Percentiles rank a stretch among this genome's conserved stretches.
These are phyloP conservation scores for Corchorus capsularis DNA, from an alignment of 345 rosid genomes.

Conservation along the genomic window DNA sequence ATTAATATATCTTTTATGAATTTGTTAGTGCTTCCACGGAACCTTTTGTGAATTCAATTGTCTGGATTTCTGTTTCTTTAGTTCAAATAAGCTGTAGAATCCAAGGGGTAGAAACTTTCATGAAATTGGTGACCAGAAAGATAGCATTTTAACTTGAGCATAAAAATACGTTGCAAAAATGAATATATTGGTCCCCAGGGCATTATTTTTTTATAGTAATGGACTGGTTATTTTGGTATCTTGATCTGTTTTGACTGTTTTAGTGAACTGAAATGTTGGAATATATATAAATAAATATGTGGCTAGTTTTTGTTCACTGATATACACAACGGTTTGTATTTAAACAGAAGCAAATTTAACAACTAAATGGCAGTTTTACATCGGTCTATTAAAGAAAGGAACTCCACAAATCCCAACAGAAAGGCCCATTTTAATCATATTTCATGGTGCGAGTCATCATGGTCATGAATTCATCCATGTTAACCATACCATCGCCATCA, in stretches of 20 bases:
- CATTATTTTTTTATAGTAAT: no score
- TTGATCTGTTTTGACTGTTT: no score
- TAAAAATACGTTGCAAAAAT: no score
- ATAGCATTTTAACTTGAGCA: no score
- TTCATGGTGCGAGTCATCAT: slow-evolving; percentile 67
- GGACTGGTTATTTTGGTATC: no score
- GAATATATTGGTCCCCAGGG: no score
- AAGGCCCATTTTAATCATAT: slow-evolving; percentile 9
- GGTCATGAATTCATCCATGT: slow-evolving; percentile 78
- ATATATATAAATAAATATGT: background rate
- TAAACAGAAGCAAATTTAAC: background rate
- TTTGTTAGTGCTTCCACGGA: background rate
- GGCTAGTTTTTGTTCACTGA: background rate
- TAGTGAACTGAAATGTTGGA: no score
- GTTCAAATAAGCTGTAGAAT: background rate
- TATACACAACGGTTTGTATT: background rate
- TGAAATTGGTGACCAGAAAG: background rate
- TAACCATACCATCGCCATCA: slow-evolving; percentile 71
- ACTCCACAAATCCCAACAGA: background rate
- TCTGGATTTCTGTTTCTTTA: background rate
- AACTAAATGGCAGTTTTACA: background rate
- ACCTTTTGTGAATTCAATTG: background rate
- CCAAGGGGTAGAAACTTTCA: background rate
- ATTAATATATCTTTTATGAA: background rate
- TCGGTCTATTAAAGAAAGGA: background rate